Evolutionary conservation across 2,329 filamentous ascomycete species (phyloP).

Genomic region (Aspergillus niger): DNA sequence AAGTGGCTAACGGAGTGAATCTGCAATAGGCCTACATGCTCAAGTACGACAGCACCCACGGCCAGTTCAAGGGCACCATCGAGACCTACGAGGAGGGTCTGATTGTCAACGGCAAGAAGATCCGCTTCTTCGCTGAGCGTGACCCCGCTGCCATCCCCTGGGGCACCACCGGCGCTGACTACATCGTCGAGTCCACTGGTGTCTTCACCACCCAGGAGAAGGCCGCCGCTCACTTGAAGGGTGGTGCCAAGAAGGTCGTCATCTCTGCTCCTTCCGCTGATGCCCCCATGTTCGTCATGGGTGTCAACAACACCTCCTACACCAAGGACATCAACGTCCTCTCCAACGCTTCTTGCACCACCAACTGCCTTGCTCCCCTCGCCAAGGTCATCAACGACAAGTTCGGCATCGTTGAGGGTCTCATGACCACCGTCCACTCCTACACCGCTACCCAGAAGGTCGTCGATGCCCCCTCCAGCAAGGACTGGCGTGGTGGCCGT

Average conservation of each 20-base stretch:
- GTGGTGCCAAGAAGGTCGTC: constrained; percentile 97
- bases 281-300: constrained; percentile 99
- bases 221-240: constrained; percentile 90
- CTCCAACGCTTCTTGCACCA: constrained; percentile 99
- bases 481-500: constrained; percentile 99
- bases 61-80: constrained; percentile 91
- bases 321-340: constrained; percentile 87
- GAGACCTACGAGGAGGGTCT: constrained; percentile 71
- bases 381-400: constrained; percentile 99
- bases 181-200: constrained; percentile 97
- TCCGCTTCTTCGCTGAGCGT: constrained; percentile 92
- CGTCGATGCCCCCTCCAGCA: constrained; percentile 93
- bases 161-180: constrained; percentile 81
- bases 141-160: constrained; percentile 91
- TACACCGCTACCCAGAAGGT: constrained; percentile 99
- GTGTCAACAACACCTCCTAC: constrained; percentile 95
- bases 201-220: constrained; percentile 99
- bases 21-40: constrained; percentile 90
- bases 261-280: constrained; percentile 64
- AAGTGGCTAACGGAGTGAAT: constrained; percentile 10
- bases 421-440: constrained; percentile 99
- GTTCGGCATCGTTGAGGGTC: constrained; percentile 94
- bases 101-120: constrained; percentile 87
- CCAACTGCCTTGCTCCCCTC: constrained; percentile 99
- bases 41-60: constrained; percentile 98